Evolutionary conservation across 768 basidiomycete genomes (phyloP).

Genomic region (Tylopilus rubrobrunneus): DNA sequence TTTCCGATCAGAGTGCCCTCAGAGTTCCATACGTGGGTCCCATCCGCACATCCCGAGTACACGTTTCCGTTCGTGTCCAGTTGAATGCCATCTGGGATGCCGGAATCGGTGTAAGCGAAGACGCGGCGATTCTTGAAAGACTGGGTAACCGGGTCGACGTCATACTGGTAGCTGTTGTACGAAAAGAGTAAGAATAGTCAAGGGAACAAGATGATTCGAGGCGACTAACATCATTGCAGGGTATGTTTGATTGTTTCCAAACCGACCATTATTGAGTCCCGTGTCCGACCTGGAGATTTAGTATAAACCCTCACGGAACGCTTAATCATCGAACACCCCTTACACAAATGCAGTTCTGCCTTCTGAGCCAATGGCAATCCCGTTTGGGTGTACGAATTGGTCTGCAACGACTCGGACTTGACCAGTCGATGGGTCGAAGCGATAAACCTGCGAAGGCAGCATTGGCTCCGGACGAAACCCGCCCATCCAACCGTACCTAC

Average conservation of each 20-base stretch:
- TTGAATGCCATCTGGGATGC: conserved; percentile 61
- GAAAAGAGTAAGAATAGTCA: too few relatives aligned
- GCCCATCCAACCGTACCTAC: conserved; percentile 60
- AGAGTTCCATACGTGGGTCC: conserved; percentile 57
- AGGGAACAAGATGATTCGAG: too few relatives aligned
- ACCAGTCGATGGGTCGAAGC: conserved; percentile 52
- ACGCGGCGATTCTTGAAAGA: too few relatives aligned
- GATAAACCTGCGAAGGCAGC: conserved; percentile 25
- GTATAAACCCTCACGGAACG: background rate
- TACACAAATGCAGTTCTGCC: conserved; percentile 64
- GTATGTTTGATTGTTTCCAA: conserved; percentile 50
- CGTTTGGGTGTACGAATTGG: conserved; percentile 69
- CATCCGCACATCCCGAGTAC: conserved; percentile 63
- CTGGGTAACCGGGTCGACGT: conserved; percentile 45
- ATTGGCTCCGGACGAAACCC: conserved; percentile 64
- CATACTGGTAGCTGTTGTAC: conserved; percentile 56
- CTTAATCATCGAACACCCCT: conserved; percentile 6
- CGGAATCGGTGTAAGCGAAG: too few relatives aligned
- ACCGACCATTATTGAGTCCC: conserved; percentile 34
- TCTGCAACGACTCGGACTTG: conserved; percentile 70
- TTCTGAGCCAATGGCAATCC: conserved; percentile 64
- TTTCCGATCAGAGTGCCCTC: conserved; percentile 45
- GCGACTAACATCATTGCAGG: conserved; percentile 63
- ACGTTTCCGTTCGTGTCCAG: conserved; percentile 64
- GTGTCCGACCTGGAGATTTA: conserved; percentile 30